These are phyloP conservation scores for Fulvia fulva DNA, from an alignment of 2,329 filamentous ascomycete genomes.

Conservation along the genomic window DNA sequence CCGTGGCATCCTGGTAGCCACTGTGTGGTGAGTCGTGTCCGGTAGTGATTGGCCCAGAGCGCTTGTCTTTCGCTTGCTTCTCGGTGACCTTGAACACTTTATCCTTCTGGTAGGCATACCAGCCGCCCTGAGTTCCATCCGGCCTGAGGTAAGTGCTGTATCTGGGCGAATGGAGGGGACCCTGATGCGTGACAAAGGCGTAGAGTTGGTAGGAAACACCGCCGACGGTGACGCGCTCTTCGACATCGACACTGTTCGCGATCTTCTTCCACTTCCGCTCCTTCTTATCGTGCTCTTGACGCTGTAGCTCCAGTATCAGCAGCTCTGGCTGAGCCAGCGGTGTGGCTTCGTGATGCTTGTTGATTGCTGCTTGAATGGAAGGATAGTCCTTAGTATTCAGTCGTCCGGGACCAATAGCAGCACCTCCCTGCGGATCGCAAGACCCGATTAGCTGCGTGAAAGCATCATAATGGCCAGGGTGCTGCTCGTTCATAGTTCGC, in stretches of 20 bases:
- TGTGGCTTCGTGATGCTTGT: constrained; percentile 24
- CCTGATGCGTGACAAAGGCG: constrained; percentile 58
- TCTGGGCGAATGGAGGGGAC: constrained; percentile 54
- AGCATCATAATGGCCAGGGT: constrained; percentile 7
- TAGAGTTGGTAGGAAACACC: constrained; percentile 53
- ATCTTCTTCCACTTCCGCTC: constrained; percentile 56
- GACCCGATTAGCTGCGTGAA: constrained; percentile 26
- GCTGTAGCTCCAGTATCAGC: constrained; percentile 50
- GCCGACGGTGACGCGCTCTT: constrained; percentile 52
- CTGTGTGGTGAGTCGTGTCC: constrained; percentile 23
- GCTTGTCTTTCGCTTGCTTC: constrained; percentile 48
- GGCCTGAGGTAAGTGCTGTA: constrained; percentile 60
- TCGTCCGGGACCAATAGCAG: constrained; percentile 23
- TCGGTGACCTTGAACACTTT: constrained; percentile 54
- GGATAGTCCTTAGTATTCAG: constrained; percentile 30
- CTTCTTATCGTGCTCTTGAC: constrained; percentile 53
- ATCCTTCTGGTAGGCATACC: constrained; percentile 55
- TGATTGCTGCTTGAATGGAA: constrained; percentile 42
- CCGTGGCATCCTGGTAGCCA: constrained; percentile 11
- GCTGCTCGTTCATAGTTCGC: constrained; percentile 12
- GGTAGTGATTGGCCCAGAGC: constrained; percentile 20
- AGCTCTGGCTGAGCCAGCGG: constrained; percentile 31
- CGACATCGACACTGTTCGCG: constrained; percentile 52
- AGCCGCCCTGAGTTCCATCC: constrained; percentile 51
- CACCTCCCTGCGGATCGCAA: constrained; percentile 17